Conservation (phyloP, 2,329 filamentous ascomycete genomes). For the Cercospora canescens region DNA sequence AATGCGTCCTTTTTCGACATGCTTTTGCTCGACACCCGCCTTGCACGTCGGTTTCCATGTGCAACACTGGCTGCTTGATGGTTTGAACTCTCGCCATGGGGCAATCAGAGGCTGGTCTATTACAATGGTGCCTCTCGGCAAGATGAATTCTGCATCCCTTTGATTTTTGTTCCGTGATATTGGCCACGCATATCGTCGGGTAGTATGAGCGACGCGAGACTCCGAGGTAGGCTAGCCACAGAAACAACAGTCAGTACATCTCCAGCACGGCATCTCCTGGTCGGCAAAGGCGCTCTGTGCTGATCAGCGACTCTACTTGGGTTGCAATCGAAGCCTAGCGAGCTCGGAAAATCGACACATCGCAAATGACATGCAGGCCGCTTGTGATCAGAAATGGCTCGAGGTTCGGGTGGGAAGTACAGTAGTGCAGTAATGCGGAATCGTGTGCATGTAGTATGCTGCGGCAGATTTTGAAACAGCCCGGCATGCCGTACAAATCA, state of each 20-base stretch:
- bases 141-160: background rate
- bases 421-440: background rate
- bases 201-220: background rate
- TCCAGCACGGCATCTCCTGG: background rate
- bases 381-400: background rate
- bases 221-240: background rate
- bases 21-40: background rate
- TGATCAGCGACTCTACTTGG: background rate
- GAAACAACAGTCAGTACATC: background rate
- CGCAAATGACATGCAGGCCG: background rate
- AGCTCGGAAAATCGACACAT: background rate
- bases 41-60: background rate
- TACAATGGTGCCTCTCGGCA: background rate
- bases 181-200: background rate
- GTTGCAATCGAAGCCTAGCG: background rate
- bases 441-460: background rate
- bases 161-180: background rate
- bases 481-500: background rate
- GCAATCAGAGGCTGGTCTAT: background rate
- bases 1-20: background rate
- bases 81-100: too few relatives aligned
- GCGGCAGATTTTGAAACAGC: background rate
- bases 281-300: background rate
- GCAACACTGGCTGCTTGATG: background rate
- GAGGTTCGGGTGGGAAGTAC: background rate